Base-by-base conservation (phyloP, 768 basidiomycete genomes). In the Galerina marginata region DNA sequence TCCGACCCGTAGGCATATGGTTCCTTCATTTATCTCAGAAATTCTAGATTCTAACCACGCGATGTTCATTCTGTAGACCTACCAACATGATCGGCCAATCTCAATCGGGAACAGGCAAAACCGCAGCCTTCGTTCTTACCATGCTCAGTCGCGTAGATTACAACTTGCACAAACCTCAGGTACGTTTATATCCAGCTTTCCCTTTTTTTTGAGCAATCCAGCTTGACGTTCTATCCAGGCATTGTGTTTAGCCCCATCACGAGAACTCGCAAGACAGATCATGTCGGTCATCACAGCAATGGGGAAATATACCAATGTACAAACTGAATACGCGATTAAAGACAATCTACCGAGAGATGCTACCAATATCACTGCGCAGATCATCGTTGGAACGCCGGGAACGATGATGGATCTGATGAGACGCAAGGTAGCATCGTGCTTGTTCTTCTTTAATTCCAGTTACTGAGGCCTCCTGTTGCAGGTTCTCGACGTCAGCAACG, bases 81-180 rank as follows among this genome's bases (percentile, higher is more conserved):
- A 90, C 89, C 54, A 99, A 99, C 76, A 96, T 99, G 91, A 99
- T 99, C 71, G 97, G 95, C 15, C 97, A 99, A 78, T 99, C 96
- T 53, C 97, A 99, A 70, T 99, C 97, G 37, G 97, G 97, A 40
- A 99, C 97, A 9, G 97, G 97, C 50, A 99, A 99, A 80, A 99
- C 97, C 2, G 97, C 97, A 4, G 97, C 97, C 9, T 99, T 99
- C 73, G 93, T 95, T 11, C 81, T 99, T 50, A 96, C 96, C 10
- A 99, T 99, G 96, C 84, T 99, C 14, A 95, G 92, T 71, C 88
- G 96, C 42, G 84, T 99, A 48, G 94, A 98, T 75, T 96, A 90
- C 67, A 81, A 85, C 20, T 79, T 88, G 46, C 85, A 91, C 64
- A 89, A 90, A 63, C 91, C 95, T 23, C 96, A 98, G 77, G 95